A percentile compares a stretch with the other conserved stretches of the same genome.
These are phyloP conservation scores for Linderniella brevidens DNA, from an alignment of 257 asterid species.

Conservation along the genomic window DNA sequence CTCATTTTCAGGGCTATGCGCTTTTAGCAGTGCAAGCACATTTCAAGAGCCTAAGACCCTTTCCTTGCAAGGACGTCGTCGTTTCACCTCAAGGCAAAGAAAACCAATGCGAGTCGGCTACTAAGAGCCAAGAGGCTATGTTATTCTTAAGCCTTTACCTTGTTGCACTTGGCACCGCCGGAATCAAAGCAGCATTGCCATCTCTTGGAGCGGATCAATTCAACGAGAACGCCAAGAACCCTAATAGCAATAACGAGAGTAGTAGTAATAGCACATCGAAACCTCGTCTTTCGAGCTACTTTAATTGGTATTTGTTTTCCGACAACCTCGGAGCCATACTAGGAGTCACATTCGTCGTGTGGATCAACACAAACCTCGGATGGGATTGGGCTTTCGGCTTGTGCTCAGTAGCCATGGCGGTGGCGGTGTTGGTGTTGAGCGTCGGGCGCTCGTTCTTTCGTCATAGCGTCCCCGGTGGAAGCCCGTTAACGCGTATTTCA, in stretches of 20 bases:
- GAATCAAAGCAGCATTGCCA: conserved; percentile 60
- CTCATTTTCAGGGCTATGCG: conserved; percentile 49
- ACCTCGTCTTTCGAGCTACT: conserved; percentile 44
- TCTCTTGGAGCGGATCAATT: conserved; percentile 69
- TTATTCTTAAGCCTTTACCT: conserved; percentile 39
- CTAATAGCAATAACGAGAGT: conserved; percentile 29
- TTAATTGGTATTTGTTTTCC: conserved; percentile 50
- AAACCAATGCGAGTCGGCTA: conserved; percentile 28
- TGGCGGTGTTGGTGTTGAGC: conserved; percentile 25
- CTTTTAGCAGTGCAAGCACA: conserved; percentile 68
- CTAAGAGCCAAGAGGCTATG: conserved; percentile 25
- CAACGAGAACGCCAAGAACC: conserved; percentile 46
- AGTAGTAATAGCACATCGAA: too few relatives aligned
- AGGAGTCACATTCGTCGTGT: conserved; percentile 58
- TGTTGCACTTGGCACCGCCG: conserved; percentile 52
- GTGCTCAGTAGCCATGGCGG: conserved; percentile 29
- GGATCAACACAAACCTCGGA: conserved; percentile 52
- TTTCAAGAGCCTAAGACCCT: conserved; percentile 34
- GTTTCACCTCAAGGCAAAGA: conserved; percentile 8
- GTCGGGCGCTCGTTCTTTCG: conserved; percentile 38
- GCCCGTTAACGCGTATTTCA: conserved; percentile 38
- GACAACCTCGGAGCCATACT: conserved; percentile 37
- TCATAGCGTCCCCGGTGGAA: conserved; percentile 35
- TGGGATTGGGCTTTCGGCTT: conserved; percentile 73
- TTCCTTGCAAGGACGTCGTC: conserved; percentile 38